A percentile compares a stretch with the other conserved stretches of the same genome.
These are phyloP conservation scores for Tolypocladium ophioglossoides DNA, from an alignment of 2,329 filamentous ascomycete species.

Conservation along the genomic window DNA sequence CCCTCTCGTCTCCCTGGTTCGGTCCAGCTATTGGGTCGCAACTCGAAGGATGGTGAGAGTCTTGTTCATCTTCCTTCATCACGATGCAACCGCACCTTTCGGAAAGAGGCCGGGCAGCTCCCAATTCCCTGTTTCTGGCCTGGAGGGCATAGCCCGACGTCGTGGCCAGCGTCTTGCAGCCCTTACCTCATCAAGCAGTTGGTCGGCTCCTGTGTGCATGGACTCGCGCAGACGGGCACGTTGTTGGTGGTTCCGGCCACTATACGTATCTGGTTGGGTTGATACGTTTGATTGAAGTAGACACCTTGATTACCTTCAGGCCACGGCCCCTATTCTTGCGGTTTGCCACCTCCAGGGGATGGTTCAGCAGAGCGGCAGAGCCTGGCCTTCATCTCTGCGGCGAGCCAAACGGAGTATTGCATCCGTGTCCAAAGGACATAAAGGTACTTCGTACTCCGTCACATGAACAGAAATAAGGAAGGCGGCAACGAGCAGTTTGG, in stretches of 20 bases:
- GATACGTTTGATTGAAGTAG: background rate
- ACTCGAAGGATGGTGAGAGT: background rate
- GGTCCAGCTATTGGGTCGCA: background rate
- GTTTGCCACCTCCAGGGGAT: background rate
- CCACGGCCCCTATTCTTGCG: background rate
- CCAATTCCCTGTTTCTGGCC: background rate
- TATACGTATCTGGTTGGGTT: background rate
- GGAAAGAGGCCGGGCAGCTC: background rate
- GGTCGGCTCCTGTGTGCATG: background rate
- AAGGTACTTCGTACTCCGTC: too few species aligned
- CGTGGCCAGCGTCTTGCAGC: background rate
- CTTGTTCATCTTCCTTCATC: background rate
- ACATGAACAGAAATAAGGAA: background rate
- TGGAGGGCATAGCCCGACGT: background rate
- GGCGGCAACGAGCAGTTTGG: background rate
- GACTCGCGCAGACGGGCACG: background rate
- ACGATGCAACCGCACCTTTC: too few species aligned
- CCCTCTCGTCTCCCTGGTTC: background rate
- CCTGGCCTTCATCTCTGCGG: background rate
- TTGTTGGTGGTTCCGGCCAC: background rate
- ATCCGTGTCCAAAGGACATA: background rate
- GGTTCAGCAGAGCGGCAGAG: background rate
- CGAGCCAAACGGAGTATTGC: background rate
- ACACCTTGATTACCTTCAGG: background rate
- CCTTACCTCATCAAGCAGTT: slow-evolving; percentile 1